Base-by-base conservation (phyloP, 352 stramenopile species). In the Globisporangium yorkense region DNA sequence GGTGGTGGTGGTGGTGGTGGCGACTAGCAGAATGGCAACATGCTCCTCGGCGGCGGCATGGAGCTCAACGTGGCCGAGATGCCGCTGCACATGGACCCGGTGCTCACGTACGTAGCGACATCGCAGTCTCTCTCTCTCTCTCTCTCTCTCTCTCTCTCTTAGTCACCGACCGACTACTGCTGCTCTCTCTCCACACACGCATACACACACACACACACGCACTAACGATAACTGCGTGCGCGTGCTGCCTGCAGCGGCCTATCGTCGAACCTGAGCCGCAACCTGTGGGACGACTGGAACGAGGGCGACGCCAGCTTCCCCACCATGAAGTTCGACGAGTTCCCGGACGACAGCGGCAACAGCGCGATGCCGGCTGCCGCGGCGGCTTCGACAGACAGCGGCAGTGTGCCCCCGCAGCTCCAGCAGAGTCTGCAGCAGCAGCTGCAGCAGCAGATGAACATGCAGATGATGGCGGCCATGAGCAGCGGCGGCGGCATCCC, bases 241-340 rank as follows among this genome's bases (percentile, higher is more conserved):
- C 51, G 15, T 35, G 35, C 9, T 24, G 13, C 24, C 54, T 55
- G 29, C 53, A 94, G 85, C 13, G 85, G 81, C 3, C 70, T 93
- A 7, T 87, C 83, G 52, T 88, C 79, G n/a, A 88, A 75, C 41
- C 67, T 92, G 63, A 92, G 81, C 45, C 80, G 85, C 44, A 94
- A 94, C 62, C 65, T 94, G 21, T 94, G 85, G 85, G 83, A 92
- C 56, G 85, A 94, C 67, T 94, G 85, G 85, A 94, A 90, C 59
- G 84, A 94, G 57, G 80, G 71, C 59, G 83, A 88, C 52, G 58
- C 70, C 31, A 83, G 71, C 56, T 83, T 92, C 47, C 63, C 67
- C 35, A 18, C 18, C 43, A 75, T 81, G 64, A 87, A 88, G 63
- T 82, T 90, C 46, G 78, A 88, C 59, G 85, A 88, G 71, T 81